Evolutionary conservation across 768 basidiomycete genomes (phyloP).

Genomic region (Calvatia gigantea): DNA sequence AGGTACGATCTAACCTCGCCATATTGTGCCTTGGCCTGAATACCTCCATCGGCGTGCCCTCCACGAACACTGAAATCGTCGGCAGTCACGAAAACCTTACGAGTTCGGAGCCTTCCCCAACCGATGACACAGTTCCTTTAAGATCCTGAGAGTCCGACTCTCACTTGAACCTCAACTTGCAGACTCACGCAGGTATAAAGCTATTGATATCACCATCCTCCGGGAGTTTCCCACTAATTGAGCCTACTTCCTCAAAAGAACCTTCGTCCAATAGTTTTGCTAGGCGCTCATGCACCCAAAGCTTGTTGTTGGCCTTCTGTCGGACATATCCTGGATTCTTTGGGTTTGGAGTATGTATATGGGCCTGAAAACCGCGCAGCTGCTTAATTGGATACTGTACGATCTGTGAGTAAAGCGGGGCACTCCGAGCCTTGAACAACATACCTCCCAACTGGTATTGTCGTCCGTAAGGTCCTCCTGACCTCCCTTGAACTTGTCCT

Average conservation of each 20-base stretch:
- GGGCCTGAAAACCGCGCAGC: slow-evolving; percentile 27
- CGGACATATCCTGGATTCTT: slow-evolving; percentile 35
- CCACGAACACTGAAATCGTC: slow-evolving; percentile 41
- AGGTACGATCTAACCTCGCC: slow-evolving; percentile 28
- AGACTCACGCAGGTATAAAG: slow-evolving; percentile 33
- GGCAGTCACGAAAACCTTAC: slow-evolving; percentile 36
- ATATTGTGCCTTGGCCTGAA: slow-evolving; percentile 34
- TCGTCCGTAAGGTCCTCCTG: slow-evolving; percentile 15
- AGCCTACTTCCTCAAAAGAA: slow-evolving; percentile 34
- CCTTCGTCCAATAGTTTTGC: slow-evolving; percentile 27
- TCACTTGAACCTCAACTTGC: not conserved
- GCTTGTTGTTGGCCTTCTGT: slow-evolving; percentile 33
- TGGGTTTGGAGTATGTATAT: slow-evolving; percentile 29
- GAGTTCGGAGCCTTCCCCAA: slow-evolving; percentile 29
- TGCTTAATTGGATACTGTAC: slow-evolving; percentile 27
- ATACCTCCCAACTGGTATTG: slow-evolving; percentile 29
- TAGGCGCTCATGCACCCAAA: slow-evolving; percentile 40
- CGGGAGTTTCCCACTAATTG: slow-evolving; percentile 33
- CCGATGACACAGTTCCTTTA: slow-evolving; percentile 35
- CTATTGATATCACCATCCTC: slow-evolving; percentile 24
- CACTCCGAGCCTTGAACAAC: not conserved
- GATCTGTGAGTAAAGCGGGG: not conserved
- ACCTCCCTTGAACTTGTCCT: not conserved
- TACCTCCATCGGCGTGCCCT: slow-evolving; percentile 40
- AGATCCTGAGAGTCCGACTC: not conserved